Base-by-base conservation (phyloP, 768 basidiomycete species). In the Pisolithus sp. region DNA sequence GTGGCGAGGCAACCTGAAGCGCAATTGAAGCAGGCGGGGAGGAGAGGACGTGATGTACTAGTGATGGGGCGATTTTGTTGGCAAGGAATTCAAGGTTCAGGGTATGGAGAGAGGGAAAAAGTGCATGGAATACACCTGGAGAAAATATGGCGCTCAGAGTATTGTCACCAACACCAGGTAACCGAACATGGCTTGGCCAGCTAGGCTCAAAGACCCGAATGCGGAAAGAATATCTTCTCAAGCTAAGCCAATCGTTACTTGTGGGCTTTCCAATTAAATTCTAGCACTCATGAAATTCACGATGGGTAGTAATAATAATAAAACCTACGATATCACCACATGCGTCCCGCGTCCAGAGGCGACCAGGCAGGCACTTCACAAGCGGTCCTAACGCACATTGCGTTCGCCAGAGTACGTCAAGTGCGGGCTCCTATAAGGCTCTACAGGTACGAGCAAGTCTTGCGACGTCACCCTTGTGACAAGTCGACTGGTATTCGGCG, bases 381-480 rank as follows among this genome's bases (percentile, higher is more conserved):
- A 67, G 58, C 0, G 67, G 66, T 21, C 55, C 54, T 7, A 67
- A 54, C 6, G 66, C 64, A 49, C 63, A 61, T 42, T 68, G 66
- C 2, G 58, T 65, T 41, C 21, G 48, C 66, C 66, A 67, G 34
- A 67, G 66, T 28, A 65, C 52, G 41, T 67, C 67, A 21, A 67
- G 57, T n/a, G 65, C 59, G 4, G 59, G 62, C 18, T 63, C 68
- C 41, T 57, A 53, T 42, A 67, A 57, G 21, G 51, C 36, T 23
- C 59, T 68, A 45, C 67, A 68, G 3, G 68, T 68, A 51, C 51
- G 57, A 6, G 68, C 63, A 5, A 68, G 59, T 39, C 48, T 60
- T 3, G 66, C 63, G 28, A 68, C 49, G 34, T 69, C 59, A 8
- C 66, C 63, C 30, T 37, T 55, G 26, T 58, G 55, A 39, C 55